Conservation (phyloP, 805 yeast species). For the Millerozyma miso region DNA sequence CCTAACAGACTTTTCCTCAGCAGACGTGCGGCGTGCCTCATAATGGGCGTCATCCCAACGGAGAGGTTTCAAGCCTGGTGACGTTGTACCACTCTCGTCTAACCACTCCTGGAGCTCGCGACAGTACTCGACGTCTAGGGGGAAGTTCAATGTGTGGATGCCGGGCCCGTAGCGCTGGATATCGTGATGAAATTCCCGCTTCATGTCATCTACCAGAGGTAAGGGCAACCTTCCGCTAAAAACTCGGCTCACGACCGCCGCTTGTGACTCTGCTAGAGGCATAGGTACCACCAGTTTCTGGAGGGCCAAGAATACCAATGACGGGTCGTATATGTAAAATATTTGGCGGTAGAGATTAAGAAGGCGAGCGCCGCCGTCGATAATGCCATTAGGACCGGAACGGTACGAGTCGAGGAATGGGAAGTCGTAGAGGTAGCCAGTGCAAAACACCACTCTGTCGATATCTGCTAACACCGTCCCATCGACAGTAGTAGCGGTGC, state of each 20-base stretch:
- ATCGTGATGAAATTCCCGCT: conserved; percentile 25
- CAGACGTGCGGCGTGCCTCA: conserved; percentile 2
- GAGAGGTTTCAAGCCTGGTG: not conserved
- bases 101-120: conserved; percentile 29
- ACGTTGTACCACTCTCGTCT: conserved; percentile 1
- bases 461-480: conserved; percentile 20
- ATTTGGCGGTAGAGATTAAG: conserved; percentile 43
- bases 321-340: conserved; percentile 44
- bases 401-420: conserved; percentile 29
- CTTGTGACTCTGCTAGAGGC: conserved; percentile 49
- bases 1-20: conserved; percentile 7
- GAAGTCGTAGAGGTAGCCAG: conserved; percentile 34
- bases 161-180: conserved; percentile 18
- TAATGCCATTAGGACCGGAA: conserved; percentile 13
- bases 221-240: conserved; percentile 39
- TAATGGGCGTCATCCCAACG: conserved; percentile 7
- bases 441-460: conserved; percentile 31
- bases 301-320: conserved; percentile 38
- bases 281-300: conserved; percentile 47
- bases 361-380: conserved; percentile 33
- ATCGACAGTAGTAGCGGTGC: conserved; percentile 21
- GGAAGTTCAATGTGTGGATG: conserved; percentile 44
- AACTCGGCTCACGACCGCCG: conserved; percentile 37
- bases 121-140: conserved; percentile 59
- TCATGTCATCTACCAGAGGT: conserved; percentile 37